Percentiles rank a stretch among this genome's conserved stretches.
Evolutionary conservation across 164 flowering plant species (phyloP).

Genomic region (Aristolochia fimbriata): DNA sequence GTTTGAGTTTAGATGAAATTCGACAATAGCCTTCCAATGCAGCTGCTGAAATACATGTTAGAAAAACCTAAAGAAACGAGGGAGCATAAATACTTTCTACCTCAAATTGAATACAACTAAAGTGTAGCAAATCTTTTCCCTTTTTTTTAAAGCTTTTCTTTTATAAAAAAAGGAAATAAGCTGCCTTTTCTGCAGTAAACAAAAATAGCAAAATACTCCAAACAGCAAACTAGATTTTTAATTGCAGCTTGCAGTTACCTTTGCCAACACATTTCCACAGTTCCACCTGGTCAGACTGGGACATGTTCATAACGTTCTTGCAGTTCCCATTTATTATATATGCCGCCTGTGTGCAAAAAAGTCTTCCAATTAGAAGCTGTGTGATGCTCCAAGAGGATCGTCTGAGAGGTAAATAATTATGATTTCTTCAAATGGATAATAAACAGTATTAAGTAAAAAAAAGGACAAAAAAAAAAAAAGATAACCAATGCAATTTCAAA

Average conservation of each 20-base stretch:
- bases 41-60: slow-evolving; percentile 32
- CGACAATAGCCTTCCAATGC: slow-evolving; percentile 59
- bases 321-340: slow-evolving; percentile 87
- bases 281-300: slow-evolving; percentile 82
- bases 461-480: no score
- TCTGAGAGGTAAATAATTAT: background rate
- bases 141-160: no score
- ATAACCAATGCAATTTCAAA: no score
- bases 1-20: slow-evolving; percentile 81
- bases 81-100: background rate
- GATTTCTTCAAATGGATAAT: no score
- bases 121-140: background rate
- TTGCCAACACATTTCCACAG: slow-evolving; percentile 74
- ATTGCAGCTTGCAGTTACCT: slow-evolving; percentile 22
- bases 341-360: slow-evolving; percentile 55
- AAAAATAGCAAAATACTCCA: background rate
- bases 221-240: background rate
- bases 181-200: background rate
- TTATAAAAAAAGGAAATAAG: background rate
- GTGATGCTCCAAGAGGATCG: background rate
- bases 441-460: no score
- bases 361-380: background rate
- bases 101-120: background rate
- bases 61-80: background rate
- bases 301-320: slow-evolving; percentile 97